A percentile compares a stretch with the other conserved stretches of the same genome.
Conservation (phyloP, 2,329 filamentous ascomycete genomes). For the Colletotrichum viniferum region DNA sequence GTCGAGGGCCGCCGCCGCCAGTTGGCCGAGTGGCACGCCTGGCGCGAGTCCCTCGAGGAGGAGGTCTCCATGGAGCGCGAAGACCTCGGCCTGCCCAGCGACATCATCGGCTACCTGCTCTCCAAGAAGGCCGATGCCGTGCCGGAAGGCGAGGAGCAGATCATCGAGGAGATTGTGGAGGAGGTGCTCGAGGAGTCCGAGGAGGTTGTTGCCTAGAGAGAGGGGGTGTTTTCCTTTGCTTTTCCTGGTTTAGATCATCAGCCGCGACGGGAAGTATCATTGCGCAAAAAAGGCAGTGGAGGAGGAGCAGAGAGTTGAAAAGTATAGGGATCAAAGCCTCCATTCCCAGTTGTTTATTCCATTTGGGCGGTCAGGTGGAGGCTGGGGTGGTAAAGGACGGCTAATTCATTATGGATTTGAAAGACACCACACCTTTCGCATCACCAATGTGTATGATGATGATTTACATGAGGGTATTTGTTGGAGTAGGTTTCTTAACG, state of each 20-base stretch:
- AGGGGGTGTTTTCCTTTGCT: not conserved
- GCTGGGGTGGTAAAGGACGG: conserved; percentile 12
- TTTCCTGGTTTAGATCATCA: conserved; percentile 1
- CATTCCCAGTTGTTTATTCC: conserved; percentile 12
- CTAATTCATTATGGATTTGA: conserved; percentile 20
- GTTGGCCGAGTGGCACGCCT: conserved; percentile 88
- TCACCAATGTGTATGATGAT: not conserved
- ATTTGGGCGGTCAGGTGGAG: conserved; percentile 11
- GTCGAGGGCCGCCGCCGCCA: conserved; percentile 84
- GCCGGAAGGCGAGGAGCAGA: conserved; percentile 71
- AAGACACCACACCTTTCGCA: not conserved
- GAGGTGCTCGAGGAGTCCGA: conserved; percentile 87
- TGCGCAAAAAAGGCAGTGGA: not conserved
- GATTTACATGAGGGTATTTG: not conserved
- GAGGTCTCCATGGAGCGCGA: conserved; percentile 76
- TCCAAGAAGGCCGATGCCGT: conserved; percentile 54
- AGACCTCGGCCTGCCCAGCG: conserved; percentile 67
- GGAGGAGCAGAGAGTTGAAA: not conserved
- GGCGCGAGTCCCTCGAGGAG: conserved; percentile 75
- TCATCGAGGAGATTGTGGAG: conserved; percentile 88
- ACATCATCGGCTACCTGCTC: conserved; percentile 66
- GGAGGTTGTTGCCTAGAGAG: conserved; percentile 61
- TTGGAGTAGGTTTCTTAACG: not conserved
- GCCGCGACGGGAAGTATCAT: not conserved
- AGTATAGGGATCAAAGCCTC: not conserved